Evolutionary conservation across 768 basidiomycete genomes (phyloP).

Genomic region (Hericium rajendrae): DNA sequence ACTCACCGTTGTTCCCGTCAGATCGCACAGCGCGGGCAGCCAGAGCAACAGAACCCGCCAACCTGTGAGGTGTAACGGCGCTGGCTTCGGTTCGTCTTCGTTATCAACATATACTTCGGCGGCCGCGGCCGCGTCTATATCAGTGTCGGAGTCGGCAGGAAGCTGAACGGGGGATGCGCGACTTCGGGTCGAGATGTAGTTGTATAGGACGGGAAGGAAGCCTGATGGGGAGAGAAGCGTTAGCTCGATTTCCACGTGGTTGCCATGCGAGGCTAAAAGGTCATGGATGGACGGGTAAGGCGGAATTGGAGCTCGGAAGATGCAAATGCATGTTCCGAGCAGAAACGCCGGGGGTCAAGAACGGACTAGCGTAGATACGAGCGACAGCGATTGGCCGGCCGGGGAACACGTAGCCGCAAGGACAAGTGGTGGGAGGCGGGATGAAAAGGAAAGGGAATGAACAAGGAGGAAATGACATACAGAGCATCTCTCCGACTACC

Average conservation of each 20-base stretch:
- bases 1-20: constrained; percentile 83
- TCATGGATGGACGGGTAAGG: too few species aligned
- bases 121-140: constrained; percentile 5
- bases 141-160: constrained; percentile 25
- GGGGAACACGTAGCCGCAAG: too few species aligned
- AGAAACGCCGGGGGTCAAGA: too few species aligned
- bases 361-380: too few species aligned
- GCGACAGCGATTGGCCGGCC: too few species aligned
- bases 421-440: too few species aligned
- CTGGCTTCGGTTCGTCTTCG: constrained; percentile 22
- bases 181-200: constrained; percentile 41
- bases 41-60: constrained; percentile 71
- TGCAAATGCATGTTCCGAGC: too few species aligned
- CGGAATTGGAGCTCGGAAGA: too few species aligned
- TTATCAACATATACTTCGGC: constrained; percentile 20
- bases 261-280: background rate
- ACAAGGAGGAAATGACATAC: constrained; percentile 37
- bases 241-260: constrained; percentile 4
- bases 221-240: constrained; percentile 33
- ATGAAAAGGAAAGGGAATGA: background rate
- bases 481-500: constrained; percentile 88
- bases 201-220: constrained; percentile 76
- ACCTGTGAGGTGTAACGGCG: constrained; percentile 45
- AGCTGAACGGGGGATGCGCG: constrained; percentile 43
- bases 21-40: constrained; percentile 84